Conservation (phyloP, 2,329 filamentous ascomycete species). For the Rutstroemia sp. region DNA sequence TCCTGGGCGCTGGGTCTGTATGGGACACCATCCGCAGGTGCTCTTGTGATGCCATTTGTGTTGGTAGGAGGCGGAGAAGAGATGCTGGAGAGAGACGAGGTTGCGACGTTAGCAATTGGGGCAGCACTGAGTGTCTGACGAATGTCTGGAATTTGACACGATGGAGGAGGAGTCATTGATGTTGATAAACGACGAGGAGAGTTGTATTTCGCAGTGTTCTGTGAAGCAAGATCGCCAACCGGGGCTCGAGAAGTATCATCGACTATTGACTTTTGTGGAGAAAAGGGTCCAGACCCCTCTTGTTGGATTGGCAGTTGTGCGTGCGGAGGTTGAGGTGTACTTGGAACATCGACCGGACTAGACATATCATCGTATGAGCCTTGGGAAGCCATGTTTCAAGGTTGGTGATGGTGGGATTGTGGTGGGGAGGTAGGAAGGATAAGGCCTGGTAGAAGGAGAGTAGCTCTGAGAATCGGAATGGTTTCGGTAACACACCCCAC, state of each 20-base stretch:
- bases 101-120: constrained; percentile 10
- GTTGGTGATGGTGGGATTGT: background rate
- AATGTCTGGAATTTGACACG: constrained; percentile 42
- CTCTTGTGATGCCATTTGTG: constrained; percentile 18
- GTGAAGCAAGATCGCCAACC: background rate
- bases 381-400: constrained; percentile 21
- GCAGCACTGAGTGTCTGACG: constrained; percentile 6
- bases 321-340: constrained; percentile 20
- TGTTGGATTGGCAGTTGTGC: constrained; percentile 14
- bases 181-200: background rate
- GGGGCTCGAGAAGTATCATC: background rate
- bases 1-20: constrained; percentile 38
- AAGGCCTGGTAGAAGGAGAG: background rate
- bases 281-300: constrained; percentile 10
- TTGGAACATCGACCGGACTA: constrained; percentile 16
- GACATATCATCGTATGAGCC: constrained; percentile 20
- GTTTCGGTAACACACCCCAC: too few species aligned
- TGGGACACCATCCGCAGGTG: constrained; percentile 1
- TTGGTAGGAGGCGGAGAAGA: constrained; percentile 27
- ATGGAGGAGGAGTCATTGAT: constrained; percentile 39
- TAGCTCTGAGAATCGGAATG: background rate
- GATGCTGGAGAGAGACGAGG: constrained; percentile 16
- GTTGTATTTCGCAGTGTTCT: background rate
- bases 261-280: constrained; percentile 15
- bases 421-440: background rate